Conservation (phyloP, 257 asterid species). For the Anisodus tanguticus region DNA sequence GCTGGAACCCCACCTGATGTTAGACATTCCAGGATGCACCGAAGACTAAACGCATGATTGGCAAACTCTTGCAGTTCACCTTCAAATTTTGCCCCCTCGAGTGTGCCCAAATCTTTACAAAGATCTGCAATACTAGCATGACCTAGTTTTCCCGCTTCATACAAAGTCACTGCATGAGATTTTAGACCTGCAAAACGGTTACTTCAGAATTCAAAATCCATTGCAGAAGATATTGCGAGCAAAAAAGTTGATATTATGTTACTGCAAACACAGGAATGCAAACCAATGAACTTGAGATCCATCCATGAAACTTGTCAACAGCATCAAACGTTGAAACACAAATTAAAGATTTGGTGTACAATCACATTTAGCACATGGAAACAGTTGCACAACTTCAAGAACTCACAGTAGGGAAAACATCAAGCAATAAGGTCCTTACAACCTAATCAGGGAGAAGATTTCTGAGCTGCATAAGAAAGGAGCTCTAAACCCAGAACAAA, state of each 20-base stretch:
- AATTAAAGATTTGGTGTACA: background rate
- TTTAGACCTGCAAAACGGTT: slow-evolving; percentile 69
- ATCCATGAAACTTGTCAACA: slow-evolving; percentile 17
- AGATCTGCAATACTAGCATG: slow-evolving; percentile 91
- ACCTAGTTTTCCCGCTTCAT: slow-evolving; percentile 98
- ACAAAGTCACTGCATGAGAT: slow-evolving; percentile 96
- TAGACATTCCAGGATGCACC: slow-evolving; percentile 92
- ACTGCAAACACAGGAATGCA: slow-evolving; percentile 15
- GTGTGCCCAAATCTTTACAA: slow-evolving; percentile 82
- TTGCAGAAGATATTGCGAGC: background rate
- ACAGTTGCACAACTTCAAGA: background rate
- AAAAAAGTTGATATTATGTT: background rate
- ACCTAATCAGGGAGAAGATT: slow-evolving; percentile 3
- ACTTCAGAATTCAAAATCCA: slow-evolving; percentile 1
- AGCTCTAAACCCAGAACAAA: slow-evolving; percentile 9
- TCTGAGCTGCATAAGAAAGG: slow-evolving; percentile 7
- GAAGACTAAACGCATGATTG: slow-evolving; percentile 96
- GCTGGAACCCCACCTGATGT: slow-evolving; percentile 80
- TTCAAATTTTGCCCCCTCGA: slow-evolving; percentile 96
- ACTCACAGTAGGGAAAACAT: slow-evolving; percentile 14
- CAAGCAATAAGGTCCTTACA: background rate
- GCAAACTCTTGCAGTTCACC: slow-evolving; percentile 99
- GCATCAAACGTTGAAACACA: background rate
- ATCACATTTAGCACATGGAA: slow-evolving; percentile 14
- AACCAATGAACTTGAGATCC: slow-evolving; percentile 19